A percentile compares a stretch with the other conserved stretches of the same genome.
Conservation (phyloP, 768 basidiomycete genomes). For the Leccinum boreale region DNA sequence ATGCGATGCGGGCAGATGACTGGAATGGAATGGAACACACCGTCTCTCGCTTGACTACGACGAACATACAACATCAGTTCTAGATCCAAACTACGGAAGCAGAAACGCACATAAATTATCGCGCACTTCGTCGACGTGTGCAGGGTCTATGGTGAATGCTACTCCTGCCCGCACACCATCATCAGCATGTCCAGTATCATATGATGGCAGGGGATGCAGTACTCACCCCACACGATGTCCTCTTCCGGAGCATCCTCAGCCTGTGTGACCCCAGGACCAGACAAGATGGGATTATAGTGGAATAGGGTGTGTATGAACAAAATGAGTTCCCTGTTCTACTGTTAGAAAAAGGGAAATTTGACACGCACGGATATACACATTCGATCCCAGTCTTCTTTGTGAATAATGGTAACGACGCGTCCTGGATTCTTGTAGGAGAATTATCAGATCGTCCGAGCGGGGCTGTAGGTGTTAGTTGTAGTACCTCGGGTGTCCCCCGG, state of each 20-base stretch:
- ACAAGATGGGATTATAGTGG: not conserved
- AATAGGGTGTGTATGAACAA: not conserved
- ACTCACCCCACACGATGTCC: conserved; percentile 61
- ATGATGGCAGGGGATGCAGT: not conserved
- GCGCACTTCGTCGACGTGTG: conserved; percentile 68
- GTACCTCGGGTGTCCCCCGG: conserved; percentile 80
- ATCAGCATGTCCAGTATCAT: not conserved
- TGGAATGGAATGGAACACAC: conserved; percentile 29
- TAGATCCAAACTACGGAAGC: not conserved
- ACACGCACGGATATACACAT: conserved; percentile 59
- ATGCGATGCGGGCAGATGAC: not conserved
- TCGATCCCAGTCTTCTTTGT: conserved; percentile 80
- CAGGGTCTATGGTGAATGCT: conserved; percentile 84
- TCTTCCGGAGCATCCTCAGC: conserved; percentile 23
- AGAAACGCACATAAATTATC: conserved; percentile 66
- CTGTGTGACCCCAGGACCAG: conserved; percentile 4
- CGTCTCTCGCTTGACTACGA: conserved; percentile 78
- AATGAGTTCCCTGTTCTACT: not conserved
- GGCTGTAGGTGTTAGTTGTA: conserved; percentile 41
- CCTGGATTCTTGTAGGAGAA: conserved; percentile 61
- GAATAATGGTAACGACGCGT: conserved; percentile 84
- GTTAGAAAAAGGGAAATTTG: not conserved
- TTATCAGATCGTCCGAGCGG: conserved; percentile 70
- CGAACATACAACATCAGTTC: not conserved
- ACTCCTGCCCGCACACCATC: conserved; percentile 46